Percentiles rank a stretch among this genome's conserved stretches.
These are phyloP conservation scores for Pleodorina starrii DNA, from an alignment of 139 green algal species.

Conservation along the genomic window DNA sequence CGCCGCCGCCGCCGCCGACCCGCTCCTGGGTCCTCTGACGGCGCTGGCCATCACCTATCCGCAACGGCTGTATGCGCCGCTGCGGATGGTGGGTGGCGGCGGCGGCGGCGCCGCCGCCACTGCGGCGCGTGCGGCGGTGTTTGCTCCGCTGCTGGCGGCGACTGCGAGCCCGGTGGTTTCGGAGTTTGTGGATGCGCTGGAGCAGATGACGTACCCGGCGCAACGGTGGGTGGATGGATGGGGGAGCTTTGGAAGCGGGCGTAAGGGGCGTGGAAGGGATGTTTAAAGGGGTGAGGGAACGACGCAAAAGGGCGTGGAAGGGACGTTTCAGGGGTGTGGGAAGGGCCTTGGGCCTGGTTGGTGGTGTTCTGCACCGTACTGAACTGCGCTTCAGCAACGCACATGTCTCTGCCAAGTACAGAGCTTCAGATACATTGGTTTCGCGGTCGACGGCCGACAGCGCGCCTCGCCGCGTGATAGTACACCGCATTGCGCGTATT, in stretches of 20 bases:
- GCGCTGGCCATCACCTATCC: background rate
- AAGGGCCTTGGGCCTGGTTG: too few species aligned
- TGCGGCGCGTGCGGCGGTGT: background rate
- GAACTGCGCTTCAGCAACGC: too few species aligned
- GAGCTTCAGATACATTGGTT: too few species aligned
- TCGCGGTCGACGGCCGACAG: too few species aligned
- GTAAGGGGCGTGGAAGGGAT: too few species aligned
- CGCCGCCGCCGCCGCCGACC: background rate
- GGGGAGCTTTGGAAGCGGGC: too few species aligned
- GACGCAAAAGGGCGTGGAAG: too few species aligned
- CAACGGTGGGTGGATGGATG: background rate
- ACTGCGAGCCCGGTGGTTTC: conserved; percentile 29
- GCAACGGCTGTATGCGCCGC: conserved; percentile 20
- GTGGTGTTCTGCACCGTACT: too few species aligned
- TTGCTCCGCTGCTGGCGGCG: conserved; percentile 30
- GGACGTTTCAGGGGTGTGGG: too few species aligned
- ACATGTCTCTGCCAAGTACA: too few species aligned
- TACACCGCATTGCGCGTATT: background rate
- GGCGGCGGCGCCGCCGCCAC: background rate
- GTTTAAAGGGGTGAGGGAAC: too few species aligned
- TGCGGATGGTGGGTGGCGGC: background rate
- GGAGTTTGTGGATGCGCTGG: conserved; percentile 31
- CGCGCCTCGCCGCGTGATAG: too few species aligned
- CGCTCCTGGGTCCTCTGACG: conserved; percentile 16
- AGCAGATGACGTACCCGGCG: conserved; percentile 25